Evolutionary conservation across 768 basidiomycete species (phyloP), one percentile per base, ranked within the genome.

Genomic region (Crepidotus variabilis): DNA sequence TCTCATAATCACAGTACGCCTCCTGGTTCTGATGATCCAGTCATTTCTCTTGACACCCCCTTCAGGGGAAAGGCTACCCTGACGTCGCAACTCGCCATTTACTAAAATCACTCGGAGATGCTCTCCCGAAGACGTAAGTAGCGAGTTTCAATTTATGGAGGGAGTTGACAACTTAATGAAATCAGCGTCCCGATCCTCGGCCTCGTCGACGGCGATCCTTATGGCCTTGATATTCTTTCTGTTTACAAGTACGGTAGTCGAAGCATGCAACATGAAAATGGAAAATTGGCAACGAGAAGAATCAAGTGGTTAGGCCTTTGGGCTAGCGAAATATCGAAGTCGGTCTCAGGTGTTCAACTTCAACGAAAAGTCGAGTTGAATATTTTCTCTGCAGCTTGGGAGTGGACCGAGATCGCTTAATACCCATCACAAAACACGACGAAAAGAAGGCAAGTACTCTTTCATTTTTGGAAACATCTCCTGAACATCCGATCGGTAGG

Each of bases 11-110:
- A 96, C 94, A 4, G 94, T 92, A 59, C 49, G 68, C 54, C 10
- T 28, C 28, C 46, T 32, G 51, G 8, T 45, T 24, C 34, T 14
- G 35, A 32, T 16, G 50, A 9, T 54, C 8, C n/a, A n/a, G n/a
- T n/a, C n/a, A n/a, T n/a, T n/a, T n/a, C n/a, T n/a, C n/a, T n/a
- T n/a, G n/a, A n/a, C n/a, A n/a, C n/a, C n/a, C n/a, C n/a, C 13
- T 52, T 9, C 61, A 97, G 94, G 97, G 97, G 0, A 98, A 97
- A 68, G 97, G 97, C 2, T 98, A 96, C 71, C 97, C 97, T 0
- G 97, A 99, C 66, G 71, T 97, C 3, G 88, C 94, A 2, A 96
- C 97, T 0, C 81, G 94, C 6, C 86, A 95, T 60, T 78, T 98
- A 6, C 82, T 95, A 47, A 84, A 85, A 56, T 83, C 80, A 0